A percentile compares a stretch with the other conserved stretches of the same genome.
Evolutionary conservation across 108 stramenopile species (phyloP).

Genomic region (Stephanodiscus triporus): DNA sequence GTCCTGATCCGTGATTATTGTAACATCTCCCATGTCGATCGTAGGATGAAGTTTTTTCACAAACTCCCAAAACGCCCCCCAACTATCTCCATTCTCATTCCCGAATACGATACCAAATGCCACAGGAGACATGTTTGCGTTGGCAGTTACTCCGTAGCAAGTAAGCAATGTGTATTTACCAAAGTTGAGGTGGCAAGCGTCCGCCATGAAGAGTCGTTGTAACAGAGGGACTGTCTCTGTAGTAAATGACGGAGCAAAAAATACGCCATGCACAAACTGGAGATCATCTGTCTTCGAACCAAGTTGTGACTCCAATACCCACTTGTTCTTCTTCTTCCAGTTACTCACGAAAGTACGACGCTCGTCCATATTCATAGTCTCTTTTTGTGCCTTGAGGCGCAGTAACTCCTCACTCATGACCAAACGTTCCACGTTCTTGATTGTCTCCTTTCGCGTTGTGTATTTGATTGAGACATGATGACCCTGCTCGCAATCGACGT

Average conservation of each 20-base stretch:
- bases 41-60: conserved; percentile 1
- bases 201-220: neutral
- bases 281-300: no score
- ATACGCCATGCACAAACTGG: no score
- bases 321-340: no score
- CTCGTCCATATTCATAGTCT: no score
- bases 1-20: conserved; percentile 5
- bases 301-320: no score
- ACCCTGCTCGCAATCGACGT: no score
- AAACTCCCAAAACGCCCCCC: conserved; percentile 4
- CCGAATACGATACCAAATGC: conserved; percentile 4
- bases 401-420: no score
- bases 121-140: neutral
- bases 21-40: neutral
- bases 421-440: no score
- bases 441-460: no score
- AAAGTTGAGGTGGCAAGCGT: conserved; percentile 1
- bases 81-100: conserved; percentile 6
- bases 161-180: conserved; percentile 1
- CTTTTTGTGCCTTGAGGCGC: no score
- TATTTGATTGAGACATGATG: no score
- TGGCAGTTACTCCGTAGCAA: neutral
- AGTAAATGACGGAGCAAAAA: neutral
- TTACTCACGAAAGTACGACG: no score
- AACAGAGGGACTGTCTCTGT: neutral